A percentile compares a stretch with the other conserved stretches of the same genome.
phyloP scores from a whole-genome alignment of 192 early-diverging fungal genomes.

The Pecoramyces ruminantium region DNA sequence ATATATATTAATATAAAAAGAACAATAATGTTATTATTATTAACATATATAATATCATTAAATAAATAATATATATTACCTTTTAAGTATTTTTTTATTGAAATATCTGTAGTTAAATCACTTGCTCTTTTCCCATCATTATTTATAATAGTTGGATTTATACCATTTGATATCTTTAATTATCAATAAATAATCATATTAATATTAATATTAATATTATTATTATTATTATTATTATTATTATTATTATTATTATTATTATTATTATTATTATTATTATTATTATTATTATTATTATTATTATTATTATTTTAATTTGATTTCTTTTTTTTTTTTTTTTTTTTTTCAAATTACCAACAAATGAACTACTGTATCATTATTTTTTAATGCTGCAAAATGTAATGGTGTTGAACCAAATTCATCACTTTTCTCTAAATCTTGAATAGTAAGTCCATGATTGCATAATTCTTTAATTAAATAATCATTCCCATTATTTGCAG shows the following conservation, averaged over 20 bases:
- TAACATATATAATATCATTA: too few species aligned
- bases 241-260: too few species aligned
- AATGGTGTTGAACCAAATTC: background rate
- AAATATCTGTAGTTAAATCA: background rate
- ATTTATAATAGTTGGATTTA: background rate
- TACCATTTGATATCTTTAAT: background rate
- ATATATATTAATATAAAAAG: too few species aligned
- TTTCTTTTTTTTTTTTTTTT: too few species aligned
- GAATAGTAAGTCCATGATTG: background rate
- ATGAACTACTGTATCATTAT: background rate
- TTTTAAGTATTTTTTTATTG: background rate
- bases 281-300: too few species aligned
- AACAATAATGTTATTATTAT: too few species aligned
- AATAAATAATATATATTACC: too few species aligned
- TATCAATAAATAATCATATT: too few species aligned
- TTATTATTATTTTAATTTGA: too few species aligned
- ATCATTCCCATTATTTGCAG: background rate
- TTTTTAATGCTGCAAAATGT: background rate
- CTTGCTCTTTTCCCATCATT: background rate
- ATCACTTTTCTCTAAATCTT: background rate
- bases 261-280: too few species aligned
- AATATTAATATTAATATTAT: background rate
- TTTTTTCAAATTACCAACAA: background rate
- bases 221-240: too few species aligned
- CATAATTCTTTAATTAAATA: background rate